Conservation (phyloP, 306 rosid genomes). For the Fragaria ananassa region DNA sequence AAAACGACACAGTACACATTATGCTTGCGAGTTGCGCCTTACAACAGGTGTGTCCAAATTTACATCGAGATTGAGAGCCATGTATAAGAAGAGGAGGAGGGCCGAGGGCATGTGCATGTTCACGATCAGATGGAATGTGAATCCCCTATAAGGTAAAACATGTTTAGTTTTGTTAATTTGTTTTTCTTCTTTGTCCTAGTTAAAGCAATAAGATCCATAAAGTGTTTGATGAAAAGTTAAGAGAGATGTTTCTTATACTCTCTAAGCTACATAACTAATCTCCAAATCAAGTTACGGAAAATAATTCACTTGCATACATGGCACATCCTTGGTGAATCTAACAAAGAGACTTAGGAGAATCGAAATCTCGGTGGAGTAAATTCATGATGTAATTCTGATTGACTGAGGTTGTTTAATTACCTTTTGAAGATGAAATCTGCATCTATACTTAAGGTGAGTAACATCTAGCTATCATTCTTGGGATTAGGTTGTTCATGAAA, state of each 20-base stretch:
- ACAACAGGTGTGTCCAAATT: not conserved
- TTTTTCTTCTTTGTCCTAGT: not conserved
- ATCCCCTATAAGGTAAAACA: not conserved
- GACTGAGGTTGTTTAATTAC: not conserved
- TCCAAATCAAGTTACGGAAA: not conserved
- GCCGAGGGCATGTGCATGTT: not conserved
- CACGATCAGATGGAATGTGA: not conserved
- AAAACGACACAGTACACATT: not conserved
- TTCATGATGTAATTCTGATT: not conserved
- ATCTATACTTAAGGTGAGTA: not conserved
- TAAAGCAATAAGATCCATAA: not conserved
- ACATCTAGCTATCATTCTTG: not conserved
- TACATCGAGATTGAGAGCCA: not conserved
- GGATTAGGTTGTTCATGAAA: not conserved
- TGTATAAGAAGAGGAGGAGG: not conserved
- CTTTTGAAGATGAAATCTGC: not conserved
- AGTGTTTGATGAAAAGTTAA: not conserved
- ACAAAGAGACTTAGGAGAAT: not conserved
- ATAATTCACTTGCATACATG: not conserved
- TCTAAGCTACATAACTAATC: too few relatives aligned
- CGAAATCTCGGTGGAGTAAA: not conserved
- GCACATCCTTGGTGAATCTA: too few relatives aligned
- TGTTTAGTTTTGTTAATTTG: not conserved
- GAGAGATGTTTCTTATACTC: not conserved
- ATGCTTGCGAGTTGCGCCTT: not conserved